A percentile compares a stretch with the other conserved stretches of the same genome.
Evolutionary conservation across 1,284 basidiomycete genomes (phyloP).

Genomic region (Ustilago nuda): DNA sequence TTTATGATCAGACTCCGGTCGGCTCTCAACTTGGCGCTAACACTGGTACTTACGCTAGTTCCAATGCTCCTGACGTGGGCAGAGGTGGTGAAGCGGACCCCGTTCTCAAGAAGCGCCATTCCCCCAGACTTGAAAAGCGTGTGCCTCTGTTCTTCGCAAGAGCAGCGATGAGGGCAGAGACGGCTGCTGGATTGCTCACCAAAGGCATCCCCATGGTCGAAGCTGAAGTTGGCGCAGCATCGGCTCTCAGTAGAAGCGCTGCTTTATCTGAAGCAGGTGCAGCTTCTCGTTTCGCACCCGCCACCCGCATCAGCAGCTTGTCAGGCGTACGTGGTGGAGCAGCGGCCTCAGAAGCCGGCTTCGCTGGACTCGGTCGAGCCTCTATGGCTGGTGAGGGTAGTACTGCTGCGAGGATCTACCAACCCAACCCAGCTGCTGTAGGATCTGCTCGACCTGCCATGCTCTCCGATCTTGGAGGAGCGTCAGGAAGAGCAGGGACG

Average conservation of each 20-base stretch:
- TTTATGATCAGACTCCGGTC: neutral
- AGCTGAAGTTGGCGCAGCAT: slow-evolving; percentile 6
- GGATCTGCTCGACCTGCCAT: slow-evolving; percentile 15
- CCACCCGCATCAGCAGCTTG: too few species aligned
- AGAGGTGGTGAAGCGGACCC: slow-evolving; percentile 4
- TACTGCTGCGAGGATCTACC: neutral
- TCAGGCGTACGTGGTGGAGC: slow-evolving; percentile 2
- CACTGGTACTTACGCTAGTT: neutral
- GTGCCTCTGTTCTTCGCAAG: neutral
- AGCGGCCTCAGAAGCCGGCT: slow-evolving; percentile 9
- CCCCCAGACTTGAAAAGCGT: slow-evolving; percentile 9
- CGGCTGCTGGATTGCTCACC: neutral
- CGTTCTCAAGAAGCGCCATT: slow-evolving; percentile 25
- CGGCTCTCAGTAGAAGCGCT: neutral
- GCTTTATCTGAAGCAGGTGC: neutral
- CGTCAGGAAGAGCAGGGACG: neutral
- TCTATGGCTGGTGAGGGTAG: slow-evolving; percentile 5
- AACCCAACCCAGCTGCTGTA: neutral
- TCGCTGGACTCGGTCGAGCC: slow-evolving; percentile 3
- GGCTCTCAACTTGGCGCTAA: neutral
- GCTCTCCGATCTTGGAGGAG: slow-evolving; percentile 5
- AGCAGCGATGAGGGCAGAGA: neutral
- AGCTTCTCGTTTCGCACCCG: neutral
- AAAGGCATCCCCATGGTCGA: neutral
- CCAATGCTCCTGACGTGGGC: neutral